Conservation (phyloP, 202 grass and related monocot species). For the Panicum virgatum region DNA sequence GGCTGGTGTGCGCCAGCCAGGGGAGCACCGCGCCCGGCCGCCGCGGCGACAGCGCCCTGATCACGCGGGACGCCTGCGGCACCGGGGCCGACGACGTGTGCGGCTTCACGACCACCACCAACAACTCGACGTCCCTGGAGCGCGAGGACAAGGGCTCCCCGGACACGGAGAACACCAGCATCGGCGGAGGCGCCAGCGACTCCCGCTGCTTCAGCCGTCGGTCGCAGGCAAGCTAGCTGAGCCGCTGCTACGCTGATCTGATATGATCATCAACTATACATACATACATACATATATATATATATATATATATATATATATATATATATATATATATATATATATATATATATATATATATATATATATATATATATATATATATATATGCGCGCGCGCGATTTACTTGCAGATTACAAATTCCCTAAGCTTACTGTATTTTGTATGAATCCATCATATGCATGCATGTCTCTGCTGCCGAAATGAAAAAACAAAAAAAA, state of each 20-base stretch:
- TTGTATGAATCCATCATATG: not conserved
- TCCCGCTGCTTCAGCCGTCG: constrained; percentile 66
- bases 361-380: too few relatives aligned
- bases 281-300: not conserved
- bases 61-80: constrained; percentile 51
- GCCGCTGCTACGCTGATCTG: not conserved
- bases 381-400: too few relatives aligned
- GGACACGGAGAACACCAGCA: constrained; percentile 75
- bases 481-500: not conserved
- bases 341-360: too few relatives aligned
- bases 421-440: not conserved
- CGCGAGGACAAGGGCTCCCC: constrained; percentile 51
- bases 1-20: constrained; percentile 65
- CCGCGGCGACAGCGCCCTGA: constrained; percentile 43
- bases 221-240: constrained; percentile 49
- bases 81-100: constrained; percentile 43
- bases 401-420: not conserved
- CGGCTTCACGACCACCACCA: constrained; percentile 56
- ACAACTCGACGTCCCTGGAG: constrained; percentile 66
- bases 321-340: too few relatives aligned
- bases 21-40: constrained; percentile 53
- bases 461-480: not conserved
- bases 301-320: too few relatives aligned
- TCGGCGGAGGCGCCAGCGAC: constrained; percentile 55
- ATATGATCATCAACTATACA: not conserved